Percentiles rank a stretch among this genome's conserved stretches.
Conservation (phyloP, 495 filamentous ascomycete species). For the Tuber brumale region DNA sequence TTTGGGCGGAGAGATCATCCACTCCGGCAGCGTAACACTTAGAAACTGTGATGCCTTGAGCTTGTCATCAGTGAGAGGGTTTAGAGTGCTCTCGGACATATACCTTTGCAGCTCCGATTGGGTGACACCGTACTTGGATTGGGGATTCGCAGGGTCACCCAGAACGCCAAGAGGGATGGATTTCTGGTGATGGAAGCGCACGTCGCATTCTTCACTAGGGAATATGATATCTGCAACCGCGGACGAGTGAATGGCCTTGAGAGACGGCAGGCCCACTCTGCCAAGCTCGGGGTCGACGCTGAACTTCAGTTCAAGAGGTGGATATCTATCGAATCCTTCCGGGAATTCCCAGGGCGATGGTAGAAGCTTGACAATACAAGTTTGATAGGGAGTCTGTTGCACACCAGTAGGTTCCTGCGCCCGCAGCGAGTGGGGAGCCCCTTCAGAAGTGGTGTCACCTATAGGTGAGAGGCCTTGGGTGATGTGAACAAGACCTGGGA, state of each 20-base stretch:
- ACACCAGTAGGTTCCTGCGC: not conserved
- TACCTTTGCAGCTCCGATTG: constrained; percentile 23
- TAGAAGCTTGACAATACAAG: constrained; percentile 27
- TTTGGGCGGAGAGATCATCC: constrained; percentile 14
- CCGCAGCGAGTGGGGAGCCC: not conserved
- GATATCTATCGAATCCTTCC: constrained; percentile 35
- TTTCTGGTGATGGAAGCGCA: constrained; percentile 29
- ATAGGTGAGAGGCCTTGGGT: not conserved
- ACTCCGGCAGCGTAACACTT: constrained; percentile 26
- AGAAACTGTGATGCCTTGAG: constrained; percentile 23
- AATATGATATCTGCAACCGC: constrained; percentile 34
- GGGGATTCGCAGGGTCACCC: not conserved
- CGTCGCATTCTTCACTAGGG: constrained; percentile 32
- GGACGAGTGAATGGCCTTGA: constrained; percentile 30
- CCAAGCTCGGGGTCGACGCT: constrained; percentile 21
- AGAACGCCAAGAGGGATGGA: constrained; percentile 11
- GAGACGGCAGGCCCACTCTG: constrained; percentile 10
- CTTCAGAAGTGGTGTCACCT: not conserved
- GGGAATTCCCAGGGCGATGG: constrained; percentile 36
- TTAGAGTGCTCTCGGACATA: constrained; percentile 24
- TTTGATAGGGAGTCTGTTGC: not conserved
- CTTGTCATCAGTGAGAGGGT: constrained; percentile 13
- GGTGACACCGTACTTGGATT: constrained; percentile 17
- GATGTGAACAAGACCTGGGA: constrained; percentile 34
- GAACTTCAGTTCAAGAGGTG: constrained; percentile 32